Conservation (phyloP, 2,329 filamentous ascomycete genomes). For the Reticulascus tulasneorum region DNA sequence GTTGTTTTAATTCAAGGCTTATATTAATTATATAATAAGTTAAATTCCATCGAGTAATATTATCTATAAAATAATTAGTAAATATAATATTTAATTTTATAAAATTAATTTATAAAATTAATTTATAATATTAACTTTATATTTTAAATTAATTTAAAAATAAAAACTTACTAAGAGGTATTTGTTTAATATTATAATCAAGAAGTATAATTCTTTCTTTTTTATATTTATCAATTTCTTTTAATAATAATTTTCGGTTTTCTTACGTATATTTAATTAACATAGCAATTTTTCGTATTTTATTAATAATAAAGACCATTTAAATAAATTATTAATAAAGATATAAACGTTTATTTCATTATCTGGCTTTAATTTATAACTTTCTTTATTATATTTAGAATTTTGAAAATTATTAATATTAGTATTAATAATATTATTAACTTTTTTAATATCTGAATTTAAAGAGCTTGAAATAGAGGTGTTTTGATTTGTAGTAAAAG, state of each 20-base stretch:
- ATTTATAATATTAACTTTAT: no score
- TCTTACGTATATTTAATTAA: neutral
- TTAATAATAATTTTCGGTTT: no score
- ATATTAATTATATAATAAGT: neutral
- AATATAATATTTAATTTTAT: neutral
- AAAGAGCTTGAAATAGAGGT: no score
- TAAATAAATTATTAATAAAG: no score
- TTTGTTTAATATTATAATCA: neutral
- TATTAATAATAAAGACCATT: neutral
- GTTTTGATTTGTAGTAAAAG: no score
- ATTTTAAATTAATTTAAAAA: neutral
- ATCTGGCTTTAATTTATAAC: neutral
- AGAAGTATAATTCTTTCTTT: no score
- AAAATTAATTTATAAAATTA: neutral
- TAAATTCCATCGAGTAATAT: neutral
- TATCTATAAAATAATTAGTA: neutral
- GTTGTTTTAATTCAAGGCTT: neutral
- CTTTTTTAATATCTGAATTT: no score
- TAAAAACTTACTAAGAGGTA: neutral
- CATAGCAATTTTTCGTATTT: neutral
- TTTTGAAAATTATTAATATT: neutral
- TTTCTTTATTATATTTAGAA: neutral
- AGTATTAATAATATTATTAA: neutral
- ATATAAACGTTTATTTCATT: no score
- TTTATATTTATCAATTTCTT: conserved; percentile 1